phyloP scores from a whole-genome alignment of 164 flowering plant genomes.

The Aristolochia contorta region DNA sequence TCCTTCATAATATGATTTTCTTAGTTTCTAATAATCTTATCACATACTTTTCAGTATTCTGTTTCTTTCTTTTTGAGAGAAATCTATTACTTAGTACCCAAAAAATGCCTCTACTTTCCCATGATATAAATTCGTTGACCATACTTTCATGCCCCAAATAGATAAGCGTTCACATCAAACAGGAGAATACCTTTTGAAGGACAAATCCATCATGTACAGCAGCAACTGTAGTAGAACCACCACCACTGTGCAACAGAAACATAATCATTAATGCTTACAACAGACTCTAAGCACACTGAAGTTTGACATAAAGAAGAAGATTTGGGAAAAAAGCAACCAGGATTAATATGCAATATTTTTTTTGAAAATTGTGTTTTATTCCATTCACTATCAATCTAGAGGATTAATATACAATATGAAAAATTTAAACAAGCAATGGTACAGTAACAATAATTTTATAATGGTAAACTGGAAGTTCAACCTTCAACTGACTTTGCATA shows the following conservation, averaged over 20 bases:
- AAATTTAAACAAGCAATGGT: neutral
- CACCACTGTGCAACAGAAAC: constrained; percentile 51
- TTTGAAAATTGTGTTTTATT: too few relatives aligned
- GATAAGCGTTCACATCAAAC: neutral
- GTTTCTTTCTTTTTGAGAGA: too few relatives aligned
- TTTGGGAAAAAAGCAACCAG: neutral
- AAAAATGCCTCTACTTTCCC: too few relatives aligned
- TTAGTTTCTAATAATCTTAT: too few relatives aligned
- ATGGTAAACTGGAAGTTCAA: neutral
- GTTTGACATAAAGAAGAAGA: neutral
- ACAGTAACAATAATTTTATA: neutral
- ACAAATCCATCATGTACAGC: constrained; percentile 98
- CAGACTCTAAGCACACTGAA: neutral
- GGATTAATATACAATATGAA: too few relatives aligned
- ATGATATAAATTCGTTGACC: too few relatives aligned
- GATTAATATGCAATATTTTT: too few relatives aligned
- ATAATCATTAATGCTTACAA: constrained; percentile 7
- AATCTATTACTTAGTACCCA: too few relatives aligned
- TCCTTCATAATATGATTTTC: too few relatives aligned
- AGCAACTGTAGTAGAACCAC: constrained; percentile 92
- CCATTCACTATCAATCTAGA: too few relatives aligned
- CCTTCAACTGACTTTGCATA: too few relatives aligned
- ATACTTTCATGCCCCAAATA: neutral
- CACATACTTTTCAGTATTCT: too few relatives aligned
- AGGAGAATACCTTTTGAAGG: constrained; percentile 71